Conservation (phyloP, 2,329 filamentous ascomycete genomes). For the Alternaria sp. region DNA sequence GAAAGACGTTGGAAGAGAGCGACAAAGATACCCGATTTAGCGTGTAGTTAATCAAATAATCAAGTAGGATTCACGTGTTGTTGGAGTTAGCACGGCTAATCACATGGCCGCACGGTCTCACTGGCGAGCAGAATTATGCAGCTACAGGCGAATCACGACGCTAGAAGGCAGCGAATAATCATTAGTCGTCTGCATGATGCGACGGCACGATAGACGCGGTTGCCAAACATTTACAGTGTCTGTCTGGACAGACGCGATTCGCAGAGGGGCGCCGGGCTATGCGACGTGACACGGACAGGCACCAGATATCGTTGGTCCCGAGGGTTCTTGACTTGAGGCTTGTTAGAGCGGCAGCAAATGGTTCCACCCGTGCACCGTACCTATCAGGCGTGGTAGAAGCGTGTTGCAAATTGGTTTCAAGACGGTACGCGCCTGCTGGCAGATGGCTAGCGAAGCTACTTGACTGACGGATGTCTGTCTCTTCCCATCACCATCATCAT, state of each 20-base stretch:
- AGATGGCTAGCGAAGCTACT: not conserved
- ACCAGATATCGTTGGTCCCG: not conserved
- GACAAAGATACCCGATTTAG: slow-evolving; percentile 24
- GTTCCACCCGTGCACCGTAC: slow-evolving; percentile 3
- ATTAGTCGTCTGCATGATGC: not conserved
- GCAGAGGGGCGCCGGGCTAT: not conserved
- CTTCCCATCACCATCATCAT: not conserved
- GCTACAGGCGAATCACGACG: slow-evolving; percentile 28
- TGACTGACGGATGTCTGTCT: slow-evolving; percentile 16
- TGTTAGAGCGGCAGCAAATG: not conserved
- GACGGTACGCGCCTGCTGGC: slow-evolving; percentile 29
- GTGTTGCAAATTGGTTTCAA: slow-evolving; percentile 42
- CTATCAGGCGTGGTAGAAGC: slow-evolving; percentile 33
- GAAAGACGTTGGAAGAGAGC: not conserved
- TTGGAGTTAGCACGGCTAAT: slow-evolving; percentile 24
- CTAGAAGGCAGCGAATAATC: slow-evolving; percentile 12
- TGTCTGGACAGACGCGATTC: not conserved
- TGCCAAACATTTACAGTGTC: not conserved
- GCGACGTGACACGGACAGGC: not conserved
- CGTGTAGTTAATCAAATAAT: not conserved
- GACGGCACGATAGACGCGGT: not conserved
- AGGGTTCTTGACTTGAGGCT: not conserved
- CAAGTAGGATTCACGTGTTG: slow-evolving; percentile 12
- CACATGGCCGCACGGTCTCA: slow-evolving; percentile 15
- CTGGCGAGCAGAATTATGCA: slow-evolving; percentile 29